These are phyloP conservation scores for Exophiala oligosperma DNA, from an alignment of 2,329 filamentous ascomycete genomes.

Conservation along the genomic window DNA sequence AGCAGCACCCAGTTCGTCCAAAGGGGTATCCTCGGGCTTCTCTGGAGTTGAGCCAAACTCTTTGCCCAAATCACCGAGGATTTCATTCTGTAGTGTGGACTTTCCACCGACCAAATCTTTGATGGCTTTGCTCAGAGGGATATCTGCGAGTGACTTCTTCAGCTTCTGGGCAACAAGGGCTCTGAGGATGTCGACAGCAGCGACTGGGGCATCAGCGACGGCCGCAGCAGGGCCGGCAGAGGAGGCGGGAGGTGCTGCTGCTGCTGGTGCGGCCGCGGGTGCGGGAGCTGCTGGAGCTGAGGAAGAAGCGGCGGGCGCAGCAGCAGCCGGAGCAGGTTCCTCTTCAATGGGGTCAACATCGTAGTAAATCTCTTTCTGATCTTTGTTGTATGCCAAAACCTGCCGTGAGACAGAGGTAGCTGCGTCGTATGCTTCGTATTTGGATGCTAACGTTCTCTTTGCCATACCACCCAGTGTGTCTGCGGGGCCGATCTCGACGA, in stretches of 20 bases:
- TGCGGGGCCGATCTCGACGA: slow-evolving; percentile 95
- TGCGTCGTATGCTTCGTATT: slow-evolving; percentile 98
- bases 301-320: slow-evolving; percentile 40
- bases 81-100: slow-evolving; percentile 98
- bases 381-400: slow-evolving; percentile 99
- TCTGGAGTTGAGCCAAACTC: slow-evolving; percentile 98
- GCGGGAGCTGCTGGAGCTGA: slow-evolving; percentile 50
- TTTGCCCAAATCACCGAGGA: slow-evolving; percentile 94
- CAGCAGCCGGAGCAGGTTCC: slow-evolving; percentile 64
- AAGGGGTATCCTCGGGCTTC: slow-evolving; percentile 94
- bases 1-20: slow-evolving; percentile 90
- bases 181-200: slow-evolving; percentile 85
- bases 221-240: slow-evolving; percentile 83
- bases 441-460: slow-evolving; percentile 89
- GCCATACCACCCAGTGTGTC: slow-evolving; percentile 98
- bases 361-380: slow-evolving; percentile 99
- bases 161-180: slow-evolving; percentile 93
- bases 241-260: slow-evolving; percentile 59
- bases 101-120: slow-evolving; percentile 98
- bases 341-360: slow-evolving; percentile 94
- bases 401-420: slow-evolving; percentile 94
- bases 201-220: slow-evolving; percentile 82
- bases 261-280: slow-evolving; percentile 55
- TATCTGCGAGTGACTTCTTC: slow-evolving; percentile 87
- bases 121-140: slow-evolving; percentile 93